Evolutionary conservation across 331 rosid species (phyloP), one percentile per base, ranked within the genome.

Genomic region (Rhamnella rubrinervis): DNA sequence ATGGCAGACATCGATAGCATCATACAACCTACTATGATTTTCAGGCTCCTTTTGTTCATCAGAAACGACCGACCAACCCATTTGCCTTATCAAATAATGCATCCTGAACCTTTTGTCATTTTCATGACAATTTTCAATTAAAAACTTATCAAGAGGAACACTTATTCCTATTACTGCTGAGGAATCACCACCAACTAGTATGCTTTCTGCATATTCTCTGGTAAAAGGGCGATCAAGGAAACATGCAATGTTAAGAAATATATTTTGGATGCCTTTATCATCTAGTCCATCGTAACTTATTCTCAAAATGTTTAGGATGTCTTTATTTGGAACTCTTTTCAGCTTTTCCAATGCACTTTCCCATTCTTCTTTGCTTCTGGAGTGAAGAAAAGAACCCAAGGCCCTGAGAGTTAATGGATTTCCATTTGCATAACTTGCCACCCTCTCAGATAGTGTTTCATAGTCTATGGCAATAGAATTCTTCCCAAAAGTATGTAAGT

Each of bases 241-340:
- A 20, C 59, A 55, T 7, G 59, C 59, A 17, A 55, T 55, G n/a
- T 55, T 28, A 18, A 55, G 59, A 55, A 55, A 55, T 55, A 55
- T 55, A 8, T 55, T 19, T 20, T 18, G 35, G 35, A 28, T 55
- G 11, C n/a, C 23, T 55, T 55, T 20, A 55, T 55, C 9, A 55
- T 55, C 59, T 19, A 55, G 28, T 9, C 62, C 62, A 58, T 58
- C 62, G 13, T 20, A 58, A 58, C 39, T 58, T 58, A 58, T 58
- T 58, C 10, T 21, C 16, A 58, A 21, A 1, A 58, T 17, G 1
- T 23, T 10, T 12, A 9, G 17, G 9, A 58, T 58, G 7, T 28
- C 7, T 26, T 21, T 8, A 7, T 26, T 13, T 0, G 62, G 62
- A 21, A 20, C 1, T 58, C 25, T 56, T 56, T 12, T 23, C 16